Percentiles rank a stretch among this genome's conserved stretches.
Evolutionary conservation across 23 red algal species (phyloP).

Genomic region (Gracilaria caudata): DNA sequence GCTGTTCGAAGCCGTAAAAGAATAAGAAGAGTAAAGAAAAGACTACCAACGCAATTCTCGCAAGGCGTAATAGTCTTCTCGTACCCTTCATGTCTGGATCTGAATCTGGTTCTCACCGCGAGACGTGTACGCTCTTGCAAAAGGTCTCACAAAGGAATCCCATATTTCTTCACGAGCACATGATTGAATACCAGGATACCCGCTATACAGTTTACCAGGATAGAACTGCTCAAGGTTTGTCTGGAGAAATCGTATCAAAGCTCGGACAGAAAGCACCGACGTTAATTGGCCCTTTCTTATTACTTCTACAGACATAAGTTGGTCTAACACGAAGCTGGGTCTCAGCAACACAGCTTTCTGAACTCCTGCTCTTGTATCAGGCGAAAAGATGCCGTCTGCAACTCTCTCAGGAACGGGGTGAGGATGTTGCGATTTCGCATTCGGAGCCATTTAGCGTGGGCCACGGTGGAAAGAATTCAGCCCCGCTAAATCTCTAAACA

Average conservation of each 20-base stretch:
- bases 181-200: neutral
- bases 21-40: neutral
- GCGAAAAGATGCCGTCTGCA: neutral
- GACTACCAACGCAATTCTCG: neutral
- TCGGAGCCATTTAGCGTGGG: neutral
- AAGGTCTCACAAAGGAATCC: neutral
- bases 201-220: neutral
- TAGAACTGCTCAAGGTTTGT: neutral
- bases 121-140: neutral
- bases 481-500: neutral
- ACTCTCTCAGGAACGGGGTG: neutral
- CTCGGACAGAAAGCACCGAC: neutral
- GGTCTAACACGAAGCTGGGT: neutral
- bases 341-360: neutral
- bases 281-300: neutral
- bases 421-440: neutral
- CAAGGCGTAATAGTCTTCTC: neutral
- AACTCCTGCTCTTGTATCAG: neutral
- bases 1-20: neutral
- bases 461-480: constrained; percentile 1
- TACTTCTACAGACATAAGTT: constrained; percentile 1
- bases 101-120: neutral
- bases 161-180: neutral
- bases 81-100: neutral
- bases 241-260: neutral